These are phyloP conservation scores for Saturnispora bothae DNA, from an alignment of 805 yeast genomes.

Conservation along the genomic window DNA sequence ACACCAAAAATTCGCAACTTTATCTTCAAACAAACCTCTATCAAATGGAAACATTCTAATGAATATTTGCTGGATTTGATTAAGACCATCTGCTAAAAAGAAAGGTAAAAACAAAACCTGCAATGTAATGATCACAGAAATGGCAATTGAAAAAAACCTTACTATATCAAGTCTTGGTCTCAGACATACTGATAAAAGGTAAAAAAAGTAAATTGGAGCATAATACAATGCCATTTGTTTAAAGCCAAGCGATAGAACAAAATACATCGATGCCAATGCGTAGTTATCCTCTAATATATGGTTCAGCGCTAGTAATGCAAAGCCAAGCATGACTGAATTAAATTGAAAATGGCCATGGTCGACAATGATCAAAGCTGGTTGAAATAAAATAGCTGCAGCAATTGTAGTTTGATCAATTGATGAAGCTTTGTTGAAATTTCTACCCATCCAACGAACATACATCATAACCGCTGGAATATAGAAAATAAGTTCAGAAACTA, in stretches of 20 bases:
- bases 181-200: conserved; percentile 49
- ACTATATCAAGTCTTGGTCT: conserved; percentile 36
- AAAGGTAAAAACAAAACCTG: conserved; percentile 50
- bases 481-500: conserved; percentile 61
- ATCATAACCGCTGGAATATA: conserved; percentile 75
- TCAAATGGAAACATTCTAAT: conserved; percentile 80
- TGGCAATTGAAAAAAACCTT: conserved; percentile 50
- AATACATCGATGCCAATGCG: conserved; percentile 62
- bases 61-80: conserved; percentile 46
- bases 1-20: conserved; percentile 97
- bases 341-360: conserved; percentile 98
- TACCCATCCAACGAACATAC: conserved; percentile 63
- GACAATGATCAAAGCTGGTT: conserved; percentile 71
- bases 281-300: conserved; percentile 55
- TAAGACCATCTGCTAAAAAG: conserved; percentile 33
- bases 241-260: conserved; percentile 68
- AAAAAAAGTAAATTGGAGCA: conserved; percentile 80
- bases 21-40: conserved; percentile 93
- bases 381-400: conserved; percentile 70
- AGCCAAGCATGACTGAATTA: conserved; percentile 89
- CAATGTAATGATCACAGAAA: conserved; percentile 51
- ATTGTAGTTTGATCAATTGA: conserved; percentile 70
- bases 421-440: conserved; percentile 34
- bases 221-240: conserved; percentile 95
- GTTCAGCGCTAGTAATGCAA: conserved; percentile 57